A percentile compares a stretch with the other conserved stretches of the same genome.
phyloP scores from a whole-genome alignment of 2,329 filamentous ascomycete species.

The Trichophyton benhamiae region DNA sequence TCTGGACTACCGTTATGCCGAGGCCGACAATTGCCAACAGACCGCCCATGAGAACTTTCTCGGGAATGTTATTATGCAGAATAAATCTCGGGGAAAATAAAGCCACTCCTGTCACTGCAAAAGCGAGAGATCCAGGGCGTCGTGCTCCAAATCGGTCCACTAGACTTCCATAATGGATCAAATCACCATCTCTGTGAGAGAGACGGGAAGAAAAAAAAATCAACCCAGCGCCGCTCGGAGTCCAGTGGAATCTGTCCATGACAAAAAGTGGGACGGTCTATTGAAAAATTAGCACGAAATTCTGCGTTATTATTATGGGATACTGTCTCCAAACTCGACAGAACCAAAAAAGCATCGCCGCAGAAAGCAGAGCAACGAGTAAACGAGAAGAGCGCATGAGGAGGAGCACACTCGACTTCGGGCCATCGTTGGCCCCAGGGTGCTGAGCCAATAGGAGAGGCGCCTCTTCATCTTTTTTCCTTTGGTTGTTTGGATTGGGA shows the following conservation, averaged over 20 bases:
- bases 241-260: neutral
- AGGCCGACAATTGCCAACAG: neutral
- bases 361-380: too few species aligned
- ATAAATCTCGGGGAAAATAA: conserved; percentile 17
- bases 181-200: neutral
- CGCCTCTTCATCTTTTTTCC: neutral
- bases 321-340: neutral
- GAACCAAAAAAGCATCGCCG: neutral
- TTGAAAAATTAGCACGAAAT: neutral
- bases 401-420: too few species aligned
- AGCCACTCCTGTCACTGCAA: conserved; percentile 7
- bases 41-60: conserved; percentile 23
- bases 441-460: neutral
- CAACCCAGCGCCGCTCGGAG: neutral
- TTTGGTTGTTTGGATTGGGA: neutral
- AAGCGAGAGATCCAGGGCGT: neutral
- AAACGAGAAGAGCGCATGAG: too few species aligned
- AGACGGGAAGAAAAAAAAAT: neutral
- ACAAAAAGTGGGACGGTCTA: neutral
- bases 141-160: neutral
- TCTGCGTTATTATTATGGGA: neutral
- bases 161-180: neutral
- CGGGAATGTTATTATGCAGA: conserved; percentile 17
- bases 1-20: conserved; percentile 10
- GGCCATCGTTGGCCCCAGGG: too few species aligned